These are phyloP conservation scores for Tylopilus rubrobrunneus DNA, from an alignment of 768 basidiomycete genomes.

Conservation along the genomic window DNA sequence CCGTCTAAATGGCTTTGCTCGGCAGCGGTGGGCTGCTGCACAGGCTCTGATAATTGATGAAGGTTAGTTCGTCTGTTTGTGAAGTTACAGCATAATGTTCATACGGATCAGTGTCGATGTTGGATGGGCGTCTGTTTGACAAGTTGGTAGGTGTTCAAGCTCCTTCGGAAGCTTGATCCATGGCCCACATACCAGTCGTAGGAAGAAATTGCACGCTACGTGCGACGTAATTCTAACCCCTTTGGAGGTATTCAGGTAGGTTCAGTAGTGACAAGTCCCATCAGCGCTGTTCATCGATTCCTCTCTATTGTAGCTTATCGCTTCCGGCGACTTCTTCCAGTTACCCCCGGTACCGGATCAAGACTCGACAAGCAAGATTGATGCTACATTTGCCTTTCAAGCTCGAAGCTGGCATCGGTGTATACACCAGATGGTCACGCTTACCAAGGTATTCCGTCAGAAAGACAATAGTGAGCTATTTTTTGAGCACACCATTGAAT, in stretches of 20 bases:
- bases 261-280: background rate
- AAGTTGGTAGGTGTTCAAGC: slow-evolving; percentile 52
- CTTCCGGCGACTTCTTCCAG: slow-evolving; percentile 81
- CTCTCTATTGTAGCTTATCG: slow-evolving; percentile 46
- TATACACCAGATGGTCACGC: slow-evolving; percentile 40
- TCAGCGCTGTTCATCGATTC: slow-evolving; percentile 5
- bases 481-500: background rate
- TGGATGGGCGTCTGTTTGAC: slow-evolving; percentile 66
- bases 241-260: slow-evolving; percentile 68
- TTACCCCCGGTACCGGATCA: slow-evolving; percentile 63
- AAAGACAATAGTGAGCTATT: slow-evolving; percentile 46
- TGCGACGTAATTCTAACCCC: slow-evolving; percentile 43
- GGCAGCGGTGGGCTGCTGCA: slow-evolving; percentile 47
- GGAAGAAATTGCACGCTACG: slow-evolving; percentile 37
- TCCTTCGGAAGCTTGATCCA: slow-evolving; percentile 23
- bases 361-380: slow-evolving; percentile 46
- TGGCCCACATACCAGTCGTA: slow-evolving; percentile 6
- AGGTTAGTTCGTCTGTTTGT: slow-evolving; percentile 36
- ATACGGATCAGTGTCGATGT: slow-evolving; percentile 60
- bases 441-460: slow-evolving; percentile 72
- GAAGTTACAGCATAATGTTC: background rate
- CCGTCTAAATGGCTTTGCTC: slow-evolving; percentile 28
- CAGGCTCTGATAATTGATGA: slow-evolving; percentile 69
- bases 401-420: slow-evolving; percentile 57
- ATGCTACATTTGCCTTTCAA: slow-evolving; percentile 62